Percentiles rank a stretch among this genome's conserved stretches.
Evolutionary conservation across 2,329 filamentous ascomycete species (phyloP).

Genomic region (Colletotrichum costaricense): DNA sequence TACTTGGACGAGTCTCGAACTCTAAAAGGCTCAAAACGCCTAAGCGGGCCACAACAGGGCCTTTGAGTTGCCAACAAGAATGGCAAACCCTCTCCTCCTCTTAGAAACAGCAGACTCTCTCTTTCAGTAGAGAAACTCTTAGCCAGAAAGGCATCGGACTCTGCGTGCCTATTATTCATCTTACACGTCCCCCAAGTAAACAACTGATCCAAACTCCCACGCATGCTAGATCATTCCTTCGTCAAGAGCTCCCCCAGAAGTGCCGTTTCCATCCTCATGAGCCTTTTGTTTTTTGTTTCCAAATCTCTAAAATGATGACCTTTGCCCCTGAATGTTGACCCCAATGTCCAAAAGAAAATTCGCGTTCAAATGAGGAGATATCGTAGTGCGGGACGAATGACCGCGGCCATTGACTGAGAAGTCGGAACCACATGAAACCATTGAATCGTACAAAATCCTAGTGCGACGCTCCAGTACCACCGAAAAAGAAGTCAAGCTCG

Average conservation of each 20-base stretch:
- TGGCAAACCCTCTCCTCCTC: not conserved
- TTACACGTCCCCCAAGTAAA: slow-evolving; percentile 23
- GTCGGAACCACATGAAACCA: not conserved
- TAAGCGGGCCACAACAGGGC: not conserved
- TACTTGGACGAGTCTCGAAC: slow-evolving; percentile 11
- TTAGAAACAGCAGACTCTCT: not conserved
- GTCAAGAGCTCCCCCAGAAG: slow-evolving; percentile 14
- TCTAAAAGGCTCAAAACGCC: not conserved
- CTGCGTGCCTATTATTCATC: slow-evolving; percentile 17
- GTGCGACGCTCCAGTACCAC: slow-evolving; percentile 38
- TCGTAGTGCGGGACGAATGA: slow-evolving; percentile 8
- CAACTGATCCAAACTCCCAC: slow-evolving; percentile 21
- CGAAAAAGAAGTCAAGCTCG: slow-evolving; percentile 83
- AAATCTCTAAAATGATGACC: slow-evolving; percentile 15
- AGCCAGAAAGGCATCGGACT: not conserved
- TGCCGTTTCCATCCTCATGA: slow-evolving; percentile 18
- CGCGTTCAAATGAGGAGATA: slow-evolving; percentile 13
- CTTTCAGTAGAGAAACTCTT: not conserved
- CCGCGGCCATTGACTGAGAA: not conserved
- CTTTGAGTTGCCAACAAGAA: slow-evolving; percentile 9
- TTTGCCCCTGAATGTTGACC: not conserved
- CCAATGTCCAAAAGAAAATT: slow-evolving; percentile 11
- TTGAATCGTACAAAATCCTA: slow-evolving; percentile 19
- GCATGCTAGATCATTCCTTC: slow-evolving; percentile 31
- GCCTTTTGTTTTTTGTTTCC: not conserved